Conservation (phyloP, 176 grass and related monocot species). For the Puya raimondii region DNA sequence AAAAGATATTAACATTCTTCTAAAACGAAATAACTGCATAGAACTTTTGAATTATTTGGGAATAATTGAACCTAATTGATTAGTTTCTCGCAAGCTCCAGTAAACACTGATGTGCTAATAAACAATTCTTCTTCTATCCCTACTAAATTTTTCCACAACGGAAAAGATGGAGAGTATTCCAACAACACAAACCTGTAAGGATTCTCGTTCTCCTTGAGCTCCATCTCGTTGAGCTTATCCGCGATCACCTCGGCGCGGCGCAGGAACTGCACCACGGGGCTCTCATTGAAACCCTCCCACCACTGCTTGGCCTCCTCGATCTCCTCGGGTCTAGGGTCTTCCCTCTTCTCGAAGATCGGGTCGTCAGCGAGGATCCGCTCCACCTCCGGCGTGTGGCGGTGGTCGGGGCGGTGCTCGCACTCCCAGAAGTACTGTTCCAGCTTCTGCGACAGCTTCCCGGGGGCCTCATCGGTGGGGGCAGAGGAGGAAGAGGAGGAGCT, state of each 20-base stretch:
- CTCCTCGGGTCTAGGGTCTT: conserved; percentile 22
- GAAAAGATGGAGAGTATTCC: too few species aligned
- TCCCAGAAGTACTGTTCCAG: conserved; percentile 28
- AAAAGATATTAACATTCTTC: too few species aligned
- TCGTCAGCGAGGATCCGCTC: conserved; percentile 22
- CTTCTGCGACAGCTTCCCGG: conserved; percentile 17
- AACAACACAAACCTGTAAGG: conserved; percentile 1
- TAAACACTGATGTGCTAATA: too few species aligned
- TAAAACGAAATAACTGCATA: too few species aligned
- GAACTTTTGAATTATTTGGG: too few species aligned
- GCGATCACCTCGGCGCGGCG: conserved; percentile 10
- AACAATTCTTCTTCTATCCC: too few species aligned
- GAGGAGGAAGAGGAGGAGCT: not conserved
- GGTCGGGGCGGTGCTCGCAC: conserved; percentile 25
- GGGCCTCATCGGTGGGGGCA: not conserved
- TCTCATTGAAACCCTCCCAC: conserved; percentile 27
- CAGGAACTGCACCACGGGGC: conserved; percentile 30
- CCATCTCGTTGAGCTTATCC: conserved; percentile 23
- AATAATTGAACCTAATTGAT: too few species aligned
- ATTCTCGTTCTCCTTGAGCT: conserved; percentile 18
- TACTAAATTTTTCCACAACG: too few species aligned
- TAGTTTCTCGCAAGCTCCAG: too few species aligned
- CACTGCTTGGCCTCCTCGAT: conserved; percentile 20
- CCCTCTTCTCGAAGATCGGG: conserved; percentile 20
- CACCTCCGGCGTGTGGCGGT: conserved; percentile 23